Conservation (phyloP, 495 filamentous ascomycete species). For the Astrothelium macrocarpum region DNA sequence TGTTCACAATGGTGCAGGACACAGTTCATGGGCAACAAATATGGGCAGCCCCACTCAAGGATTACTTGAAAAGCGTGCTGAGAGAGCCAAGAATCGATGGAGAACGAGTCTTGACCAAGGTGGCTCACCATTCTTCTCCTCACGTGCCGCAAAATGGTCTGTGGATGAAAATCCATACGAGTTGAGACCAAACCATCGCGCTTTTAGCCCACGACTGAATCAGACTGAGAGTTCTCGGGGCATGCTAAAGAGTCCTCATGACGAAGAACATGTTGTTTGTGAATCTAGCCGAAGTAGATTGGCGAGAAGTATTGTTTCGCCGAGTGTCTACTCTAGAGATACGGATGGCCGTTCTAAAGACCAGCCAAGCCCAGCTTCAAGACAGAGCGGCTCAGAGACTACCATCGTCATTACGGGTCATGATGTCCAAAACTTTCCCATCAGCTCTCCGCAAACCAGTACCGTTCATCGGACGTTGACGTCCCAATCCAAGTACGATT, state of each 20-base stretch:
- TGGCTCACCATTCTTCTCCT: constrained; percentile 11
- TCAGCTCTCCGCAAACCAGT: neutral
- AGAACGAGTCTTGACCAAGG: constrained; percentile 26
- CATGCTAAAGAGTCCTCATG: constrained; percentile 5
- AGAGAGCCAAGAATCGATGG: constrained; percentile 27
- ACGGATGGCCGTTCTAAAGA: constrained; percentile 17
- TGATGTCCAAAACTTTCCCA: neutral
- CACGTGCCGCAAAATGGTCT: neutral
- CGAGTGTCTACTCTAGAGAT: constrained; percentile 31
- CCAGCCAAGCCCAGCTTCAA: neutral
- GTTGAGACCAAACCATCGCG: constrained; percentile 10
- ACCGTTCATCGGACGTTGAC: neutral
- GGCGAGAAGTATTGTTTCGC: constrained; percentile 20
- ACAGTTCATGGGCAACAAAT: constrained; percentile 6
- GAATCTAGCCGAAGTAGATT: neutral
- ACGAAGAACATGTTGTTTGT: neutral
- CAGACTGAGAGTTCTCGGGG: constrained; percentile 8
- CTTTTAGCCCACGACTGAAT: neutral
- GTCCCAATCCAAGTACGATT: neutral
- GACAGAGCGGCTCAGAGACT: neutral
- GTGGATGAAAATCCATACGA: constrained; percentile 21
- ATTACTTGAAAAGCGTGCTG: constrained; percentile 23
- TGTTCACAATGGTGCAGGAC: neutral
- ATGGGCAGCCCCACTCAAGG: constrained; percentile 23
- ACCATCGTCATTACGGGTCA: neutral